Evolutionary conservation across 495 filamentous ascomycete genomes (phyloP).

Genomic region (Amphirosellinia nigrospora): DNA sequence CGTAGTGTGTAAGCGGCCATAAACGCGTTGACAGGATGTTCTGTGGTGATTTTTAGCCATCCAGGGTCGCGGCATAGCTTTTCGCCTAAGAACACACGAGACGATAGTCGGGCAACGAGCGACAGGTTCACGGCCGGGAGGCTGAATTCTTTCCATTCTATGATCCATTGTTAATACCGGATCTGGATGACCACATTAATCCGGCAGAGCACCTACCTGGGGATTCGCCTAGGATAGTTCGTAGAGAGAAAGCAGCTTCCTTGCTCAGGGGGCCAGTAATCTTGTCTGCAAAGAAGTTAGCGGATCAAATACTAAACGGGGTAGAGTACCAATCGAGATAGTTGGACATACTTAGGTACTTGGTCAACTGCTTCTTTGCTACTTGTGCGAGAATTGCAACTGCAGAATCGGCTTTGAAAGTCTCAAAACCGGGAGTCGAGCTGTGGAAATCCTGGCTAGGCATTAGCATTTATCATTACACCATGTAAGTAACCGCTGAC

Average conservation of each 20-base stretch:
- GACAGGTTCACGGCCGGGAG: conserved; percentile 31
- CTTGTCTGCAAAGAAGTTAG: conserved; percentile 29
- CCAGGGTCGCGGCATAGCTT: conserved; percentile 50
- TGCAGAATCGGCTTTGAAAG: conserved; percentile 38
- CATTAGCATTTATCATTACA: not conserved
- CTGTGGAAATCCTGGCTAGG: conserved; percentile 47
- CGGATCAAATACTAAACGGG: not conserved
- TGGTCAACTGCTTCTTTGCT: conserved; percentile 55
- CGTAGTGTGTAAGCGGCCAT: conserved; percentile 41
- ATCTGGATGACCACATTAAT: no score
- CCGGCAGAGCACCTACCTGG: conserved; percentile 13
- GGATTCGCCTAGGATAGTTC: conserved; percentile 37
- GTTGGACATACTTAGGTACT: conserved; percentile 48
- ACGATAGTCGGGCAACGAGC: conserved; percentile 50
- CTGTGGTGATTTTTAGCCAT: conserved; percentile 51
- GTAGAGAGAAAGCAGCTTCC: conserved; percentile 48
- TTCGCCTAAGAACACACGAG: conserved; percentile 54
- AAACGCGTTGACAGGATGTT: conserved; percentile 46
- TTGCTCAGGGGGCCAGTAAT: conserved; percentile 45
- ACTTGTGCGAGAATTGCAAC: conserved; percentile 43
- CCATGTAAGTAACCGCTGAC: not conserved
- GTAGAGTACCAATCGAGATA: conserved; percentile 7
- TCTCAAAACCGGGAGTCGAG: conserved; percentile 54
- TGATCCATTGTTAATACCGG: not conserved
- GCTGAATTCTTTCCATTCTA: conserved; percentile 38